Evolutionary conservation across 352 stramenopile genomes (phyloP), one percentile per base, ranked within the genome.

Genomic region (Globisporangium okanoganense): DNA sequence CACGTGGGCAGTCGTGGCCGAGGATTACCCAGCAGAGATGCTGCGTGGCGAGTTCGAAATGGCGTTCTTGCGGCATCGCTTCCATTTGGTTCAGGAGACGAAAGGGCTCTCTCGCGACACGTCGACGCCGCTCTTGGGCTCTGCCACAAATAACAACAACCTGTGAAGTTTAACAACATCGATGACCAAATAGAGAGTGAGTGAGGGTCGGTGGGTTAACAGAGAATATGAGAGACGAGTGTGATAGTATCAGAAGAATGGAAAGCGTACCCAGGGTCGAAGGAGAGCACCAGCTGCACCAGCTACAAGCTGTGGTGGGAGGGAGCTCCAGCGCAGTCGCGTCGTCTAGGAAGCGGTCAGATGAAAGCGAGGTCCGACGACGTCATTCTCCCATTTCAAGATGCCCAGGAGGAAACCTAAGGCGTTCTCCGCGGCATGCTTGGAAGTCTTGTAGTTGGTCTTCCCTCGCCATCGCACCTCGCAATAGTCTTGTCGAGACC

Each of bases 31-130:
- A 29, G 72, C 73, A 41, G 80, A 92, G 61, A 90, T 92, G 73
- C 71, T 94, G 24, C 76, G 81, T 24, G 78, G 79, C 24, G 85
- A 94, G 65, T 73, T 94, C 49, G 85, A 94, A 59, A 89, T 91
- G 74, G 85, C 85, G 14, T 94, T 90, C 64, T 64, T 94, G 38
- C 71, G 81, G 18, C 85, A 94, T 58, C 81, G 83, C 3, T 91
- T 93, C 65, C 83, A 93, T 56, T 70, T 90, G 50, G 77, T 92
- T 51, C 79, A 92, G 62, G 82, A 92, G 60, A 70, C 75, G 16
- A 69, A 75, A 10, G 79, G 82, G 2, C 73, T 90, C 45, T 90
- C 81, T 13, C 64, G 81, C 5, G 73, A 88, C 61, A 73, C 80
- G 16, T 68, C 78, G 18, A 78, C 70, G n/a, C 75, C 76, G 12